phyloP scores from a whole-genome alignment of 768 basidiomycete genomes.

The Tulasnella sp. region DNA sequence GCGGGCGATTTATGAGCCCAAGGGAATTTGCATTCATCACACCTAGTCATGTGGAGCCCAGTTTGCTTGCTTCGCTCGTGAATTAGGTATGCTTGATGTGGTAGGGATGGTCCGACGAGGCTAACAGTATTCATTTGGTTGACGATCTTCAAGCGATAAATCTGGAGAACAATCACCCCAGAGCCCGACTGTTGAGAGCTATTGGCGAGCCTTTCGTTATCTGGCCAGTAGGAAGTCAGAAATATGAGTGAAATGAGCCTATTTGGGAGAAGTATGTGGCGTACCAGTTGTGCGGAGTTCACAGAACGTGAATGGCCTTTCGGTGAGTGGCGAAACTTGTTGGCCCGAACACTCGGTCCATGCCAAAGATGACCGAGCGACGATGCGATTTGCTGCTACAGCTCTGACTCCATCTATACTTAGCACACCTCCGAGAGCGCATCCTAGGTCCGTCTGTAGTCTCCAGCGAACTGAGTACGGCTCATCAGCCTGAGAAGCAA shows the following conservation, averaged over 20 bases:
- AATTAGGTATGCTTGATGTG: not conserved
- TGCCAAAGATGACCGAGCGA: not conserved
- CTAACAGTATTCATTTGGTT: not conserved
- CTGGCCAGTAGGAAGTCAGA: not conserved
- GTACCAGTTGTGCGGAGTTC: not conserved
- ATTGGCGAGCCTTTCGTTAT: not conserved
- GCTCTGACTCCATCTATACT: not conserved
- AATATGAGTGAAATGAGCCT: not conserved
- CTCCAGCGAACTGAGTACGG: not conserved
- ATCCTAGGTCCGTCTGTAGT: not conserved
- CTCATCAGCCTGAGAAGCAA: not conserved
- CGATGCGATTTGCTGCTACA: not conserved
- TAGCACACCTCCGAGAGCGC: not conserved
- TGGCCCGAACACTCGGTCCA: not conserved
- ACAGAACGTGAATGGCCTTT: not conserved
- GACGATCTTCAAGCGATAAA: not conserved
- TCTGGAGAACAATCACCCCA: not conserved
- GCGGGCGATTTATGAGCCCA: not conserved
- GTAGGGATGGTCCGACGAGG: not conserved
- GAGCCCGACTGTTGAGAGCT: not conserved
- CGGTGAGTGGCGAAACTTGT: not conserved
- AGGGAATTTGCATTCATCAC: not conserved
- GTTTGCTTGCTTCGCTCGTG: not conserved
- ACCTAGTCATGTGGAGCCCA: not conserved
- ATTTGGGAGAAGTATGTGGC: not conserved